Evolutionary conservation across 805 yeast species (phyloP).

Genomic region (Candida odintsovae): DNA sequence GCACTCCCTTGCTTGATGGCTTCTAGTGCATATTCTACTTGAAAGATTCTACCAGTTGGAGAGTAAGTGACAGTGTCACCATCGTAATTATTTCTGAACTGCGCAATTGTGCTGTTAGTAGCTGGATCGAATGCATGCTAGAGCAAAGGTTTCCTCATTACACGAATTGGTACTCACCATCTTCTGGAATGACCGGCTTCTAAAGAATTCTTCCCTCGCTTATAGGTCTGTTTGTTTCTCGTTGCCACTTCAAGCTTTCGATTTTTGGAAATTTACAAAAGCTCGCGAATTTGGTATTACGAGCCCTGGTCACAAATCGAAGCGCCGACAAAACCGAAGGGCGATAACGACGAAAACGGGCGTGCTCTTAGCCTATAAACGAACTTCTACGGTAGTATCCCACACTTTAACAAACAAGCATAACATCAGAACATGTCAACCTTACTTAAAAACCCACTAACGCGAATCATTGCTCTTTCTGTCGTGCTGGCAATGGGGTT

Average conservation of each 20-base stretch:
- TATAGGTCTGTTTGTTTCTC: not conserved
- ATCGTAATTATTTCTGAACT: constrained; percentile 97
- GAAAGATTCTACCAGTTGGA: constrained; percentile 89
- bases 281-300: not conserved
- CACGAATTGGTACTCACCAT: not conserved
- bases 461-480: constrained; percentile 70
- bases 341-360: not conserved
- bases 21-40: constrained; percentile 82
- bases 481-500: constrained; percentile 74
- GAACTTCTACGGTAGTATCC: not conserved
- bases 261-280: not conserved
- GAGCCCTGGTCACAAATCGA: not conserved
- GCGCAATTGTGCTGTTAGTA: not conserved
- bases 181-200: not conserved
- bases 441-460: constrained; percentile 45
- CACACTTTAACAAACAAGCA: not conserved
- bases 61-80: constrained; percentile 98
- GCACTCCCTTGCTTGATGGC: constrained; percentile 98
- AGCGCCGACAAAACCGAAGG: not conserved
- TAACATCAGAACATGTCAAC: not conserved
- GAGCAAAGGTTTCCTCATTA: not conserved
- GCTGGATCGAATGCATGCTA: not conserved
- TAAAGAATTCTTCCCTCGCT: not conserved
- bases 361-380: not conserved
- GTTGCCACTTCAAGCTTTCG: not conserved